Percentiles rank a stretch among this genome's conserved stretches.
These are phyloP conservation scores for Acephala macrosclerotiorum DNA, from an alignment of 2,329 filamentous ascomycete genomes.

Conservation along the genomic window DNA sequence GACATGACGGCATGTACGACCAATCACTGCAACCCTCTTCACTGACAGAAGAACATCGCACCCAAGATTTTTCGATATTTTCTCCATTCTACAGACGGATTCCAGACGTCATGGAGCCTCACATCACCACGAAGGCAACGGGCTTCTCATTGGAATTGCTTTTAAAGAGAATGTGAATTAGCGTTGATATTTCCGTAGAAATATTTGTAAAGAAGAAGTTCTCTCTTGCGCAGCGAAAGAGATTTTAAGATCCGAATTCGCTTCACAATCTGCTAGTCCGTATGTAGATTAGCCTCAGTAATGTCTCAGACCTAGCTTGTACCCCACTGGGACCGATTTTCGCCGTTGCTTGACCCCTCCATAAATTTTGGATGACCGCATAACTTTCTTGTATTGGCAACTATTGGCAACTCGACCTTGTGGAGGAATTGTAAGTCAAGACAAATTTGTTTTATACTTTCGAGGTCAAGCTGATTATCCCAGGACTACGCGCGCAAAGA, in stretches of 20 bases:
- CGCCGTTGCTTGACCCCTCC: neutral
- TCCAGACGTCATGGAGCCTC: conserved; percentile 44
- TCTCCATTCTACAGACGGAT: conserved; percentile 45
- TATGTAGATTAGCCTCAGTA: neutral
- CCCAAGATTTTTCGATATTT: conserved; percentile 42
- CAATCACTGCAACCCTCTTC: conserved; percentile 44
- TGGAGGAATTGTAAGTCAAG: neutral
- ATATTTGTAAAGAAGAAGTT: conserved; percentile 20
- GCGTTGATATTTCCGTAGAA: conserved; percentile 33
- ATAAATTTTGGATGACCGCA: neutral
- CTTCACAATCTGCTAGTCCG: neutral
- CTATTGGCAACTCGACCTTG: neutral
- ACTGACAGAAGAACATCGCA: conserved; percentile 40
- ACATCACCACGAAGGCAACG: conserved; percentile 39
- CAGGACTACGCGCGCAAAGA: conserved; percentile 21
- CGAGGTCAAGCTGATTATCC: neutral
- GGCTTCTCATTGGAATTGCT: conserved; percentile 43
- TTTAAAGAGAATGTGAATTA: conserved; percentile 41
- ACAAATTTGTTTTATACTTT: neutral
- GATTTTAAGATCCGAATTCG: neutral
- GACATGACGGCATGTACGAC: conserved; percentile 36
- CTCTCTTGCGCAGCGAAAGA: neutral
- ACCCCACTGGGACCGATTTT: neutral
- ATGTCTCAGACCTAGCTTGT: neutral
- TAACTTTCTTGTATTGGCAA: conserved; percentile 3